Conservation (phyloP, 352 stramenopile species). For the Lagenidium giganteum region DNA sequence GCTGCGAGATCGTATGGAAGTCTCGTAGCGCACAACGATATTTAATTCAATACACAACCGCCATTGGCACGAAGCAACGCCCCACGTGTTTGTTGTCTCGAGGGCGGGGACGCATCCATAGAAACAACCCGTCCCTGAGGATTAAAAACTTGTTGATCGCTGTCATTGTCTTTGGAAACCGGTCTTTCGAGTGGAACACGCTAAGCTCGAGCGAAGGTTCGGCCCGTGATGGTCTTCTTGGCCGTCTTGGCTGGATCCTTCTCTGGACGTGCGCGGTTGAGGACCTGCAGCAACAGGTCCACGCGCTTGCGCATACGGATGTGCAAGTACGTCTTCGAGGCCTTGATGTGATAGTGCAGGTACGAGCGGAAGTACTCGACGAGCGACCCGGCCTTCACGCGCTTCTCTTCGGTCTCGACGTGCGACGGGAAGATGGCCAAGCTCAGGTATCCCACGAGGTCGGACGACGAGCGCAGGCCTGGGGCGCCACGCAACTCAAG, state of each 20-base stretch:
- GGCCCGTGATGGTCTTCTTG: constrained; percentile 91
- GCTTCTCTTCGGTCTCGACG: constrained; percentile 84
- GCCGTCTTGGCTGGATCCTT: constrained; percentile 83
- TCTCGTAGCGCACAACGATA: too few species aligned
- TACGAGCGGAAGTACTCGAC: constrained; percentile 90
- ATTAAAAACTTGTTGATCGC: too few species aligned
- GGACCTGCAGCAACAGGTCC: constrained; percentile 88
- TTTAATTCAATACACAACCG: too few species aligned
- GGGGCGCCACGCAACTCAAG: constrained; percentile 75
- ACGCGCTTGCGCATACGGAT: constrained; percentile 95
- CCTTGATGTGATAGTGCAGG: constrained; percentile 96
- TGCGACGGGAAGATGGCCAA: constrained; percentile 87
- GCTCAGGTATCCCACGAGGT: constrained; percentile 89
- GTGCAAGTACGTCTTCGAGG: constrained; percentile 94
- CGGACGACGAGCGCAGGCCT: constrained; percentile 44
- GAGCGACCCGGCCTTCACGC: constrained; percentile 83
- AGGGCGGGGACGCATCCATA: too few species aligned
- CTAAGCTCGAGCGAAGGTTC: too few species aligned
- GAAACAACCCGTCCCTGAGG: too few species aligned
- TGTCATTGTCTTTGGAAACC: too few species aligned
- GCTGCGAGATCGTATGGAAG: too few species aligned
- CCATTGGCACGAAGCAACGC: too few species aligned
- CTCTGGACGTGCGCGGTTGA: constrained; percentile 89
- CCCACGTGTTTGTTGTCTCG: too few species aligned
- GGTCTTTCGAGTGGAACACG: too few species aligned